phyloP scores from a whole-genome alignment of 108 stramenopile genomes.

The Skeletonema tropicum region DNA sequence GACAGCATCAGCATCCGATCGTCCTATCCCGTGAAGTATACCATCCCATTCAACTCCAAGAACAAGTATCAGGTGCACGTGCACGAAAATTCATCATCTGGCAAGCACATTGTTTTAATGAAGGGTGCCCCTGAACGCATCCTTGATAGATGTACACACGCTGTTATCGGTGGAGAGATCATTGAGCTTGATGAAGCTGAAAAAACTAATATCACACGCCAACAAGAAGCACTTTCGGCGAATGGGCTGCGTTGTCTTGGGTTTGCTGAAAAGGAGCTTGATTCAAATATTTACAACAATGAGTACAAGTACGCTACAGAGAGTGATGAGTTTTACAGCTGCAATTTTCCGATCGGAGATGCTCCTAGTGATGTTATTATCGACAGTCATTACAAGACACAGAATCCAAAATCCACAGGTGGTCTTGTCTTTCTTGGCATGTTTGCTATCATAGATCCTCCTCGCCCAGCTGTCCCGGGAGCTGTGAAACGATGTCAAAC shows the following conservation, averaged over 20 bases:
- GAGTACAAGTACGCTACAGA: conserved; percentile 21
- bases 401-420: conserved; percentile 17
- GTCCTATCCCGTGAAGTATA: conserved; percentile 47
- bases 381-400: not conserved
- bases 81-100: conserved; percentile 33
- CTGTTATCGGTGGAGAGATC: conserved; percentile 4
- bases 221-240: conserved; percentile 28
- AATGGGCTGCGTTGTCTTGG: conserved; percentile 71
- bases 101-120: conserved; percentile 53
- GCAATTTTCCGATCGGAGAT: conserved; percentile 46
- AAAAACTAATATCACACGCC: conserved; percentile 21
- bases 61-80: conserved; percentile 75
- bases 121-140: conserved; percentile 87
- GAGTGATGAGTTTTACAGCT: not conserved
- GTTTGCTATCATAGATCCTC: conserved; percentile 76
- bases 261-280: conserved; percentile 54
- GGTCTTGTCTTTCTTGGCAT: conserved; percentile 69
- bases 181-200: conserved; percentile 24
- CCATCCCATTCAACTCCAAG: conserved; percentile 84
- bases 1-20: conserved; percentile 12
- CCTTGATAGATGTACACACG: conserved; percentile 59
- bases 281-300: not conserved
- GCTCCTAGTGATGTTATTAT: conserved; percentile 2
- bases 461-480: conserved; percentile 86
- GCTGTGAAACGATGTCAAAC: conserved; percentile 91